phyloP scores from a whole-genome alignment of 2,329 filamentous ascomycete genomes.

The Hypoxylon sp. region DNA sequence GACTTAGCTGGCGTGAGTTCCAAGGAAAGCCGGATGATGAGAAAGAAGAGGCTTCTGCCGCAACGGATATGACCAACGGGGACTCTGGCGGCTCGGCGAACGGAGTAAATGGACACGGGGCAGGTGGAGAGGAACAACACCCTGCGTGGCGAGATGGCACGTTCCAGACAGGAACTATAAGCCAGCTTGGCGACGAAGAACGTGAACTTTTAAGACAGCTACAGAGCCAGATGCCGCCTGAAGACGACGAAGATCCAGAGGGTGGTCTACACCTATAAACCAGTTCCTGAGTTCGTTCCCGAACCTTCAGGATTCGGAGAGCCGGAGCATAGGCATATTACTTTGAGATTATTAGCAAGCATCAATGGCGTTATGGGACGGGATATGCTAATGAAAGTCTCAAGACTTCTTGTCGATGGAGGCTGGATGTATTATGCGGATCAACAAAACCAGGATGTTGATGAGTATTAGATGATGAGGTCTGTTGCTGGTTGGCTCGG shows the following conservation, averaged over 20 bases:
- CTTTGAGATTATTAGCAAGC: neutral
- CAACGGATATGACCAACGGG: slow-evolving; percentile 4
- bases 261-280: slow-evolving; percentile 74
- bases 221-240: slow-evolving; percentile 67
- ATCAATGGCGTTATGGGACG: neutral
- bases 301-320: neutral
- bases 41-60: slow-evolving; percentile 18
- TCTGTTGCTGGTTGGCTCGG: neutral
- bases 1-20: slow-evolving; percentile 71
- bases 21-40: slow-evolving; percentile 62
- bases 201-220: slow-evolving; percentile 70
- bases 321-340: neutral
- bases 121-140: slow-evolving; percentile 31
- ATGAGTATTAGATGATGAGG: neutral
- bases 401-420: neutral
- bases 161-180: slow-evolving; percentile 72
- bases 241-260: slow-evolving; percentile 62
- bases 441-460: neutral
- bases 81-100: slow-evolving; percentile 37
- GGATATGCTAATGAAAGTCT: neutral
- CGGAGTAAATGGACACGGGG: slow-evolving; percentile 49
- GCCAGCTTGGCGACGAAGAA: slow-evolving; percentile 71
- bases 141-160: slow-evolving; percentile 74
- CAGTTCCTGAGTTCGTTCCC: slow-evolving; percentile 1
- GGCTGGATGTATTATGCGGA: neutral